Conservation (phyloP, 495 filamentous ascomycete genomes). For the Aspergillus campestris region DNA sequence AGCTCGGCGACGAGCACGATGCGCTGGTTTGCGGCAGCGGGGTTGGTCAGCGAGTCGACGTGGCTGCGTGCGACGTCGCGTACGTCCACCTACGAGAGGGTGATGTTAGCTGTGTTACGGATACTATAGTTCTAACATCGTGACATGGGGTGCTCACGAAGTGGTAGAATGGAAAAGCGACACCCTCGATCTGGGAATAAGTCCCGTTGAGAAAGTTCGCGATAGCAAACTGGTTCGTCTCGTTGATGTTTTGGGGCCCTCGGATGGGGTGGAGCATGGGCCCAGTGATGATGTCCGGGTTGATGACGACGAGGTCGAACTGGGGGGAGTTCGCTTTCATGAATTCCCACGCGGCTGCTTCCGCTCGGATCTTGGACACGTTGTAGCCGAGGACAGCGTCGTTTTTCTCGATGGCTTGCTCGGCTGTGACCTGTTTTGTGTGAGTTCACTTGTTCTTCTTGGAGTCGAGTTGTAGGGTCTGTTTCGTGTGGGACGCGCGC, state of each 20-base stretch:
- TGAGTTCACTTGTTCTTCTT: no score
- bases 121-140: slow-evolving; percentile 1
- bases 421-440: slow-evolving; percentile 17
- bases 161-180: slow-evolving; percentile 22
- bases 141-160: slow-evolving; percentile 11
- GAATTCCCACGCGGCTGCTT: slow-evolving; percentile 31
- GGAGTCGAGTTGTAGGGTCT: no score
- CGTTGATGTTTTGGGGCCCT: slow-evolving; percentile 17
- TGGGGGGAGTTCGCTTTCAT: slow-evolving; percentile 19
- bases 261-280: slow-evolving; percentile 24
- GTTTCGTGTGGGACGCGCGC: not conserved
- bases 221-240: slow-evolving; percentile 25
- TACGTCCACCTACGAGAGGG: slow-evolving; percentile 23
- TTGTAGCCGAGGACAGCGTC: slow-evolving; percentile 25
- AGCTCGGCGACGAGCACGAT: slow-evolving; percentile 19
- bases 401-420: slow-evolving; percentile 19
- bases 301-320: slow-evolving; percentile 30
- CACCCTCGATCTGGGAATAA: slow-evolving; percentile 14
- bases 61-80: slow-evolving; percentile 31
- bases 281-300: slow-evolving; percentile 26
- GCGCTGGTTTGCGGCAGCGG: slow-evolving; percentile 21
- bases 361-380: slow-evolving; percentile 26
- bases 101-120: not conserved
- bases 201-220: slow-evolving; percentile 25
- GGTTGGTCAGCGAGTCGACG: slow-evolving; percentile 21